phyloP scores from a whole-genome alignment of 164 flowering plant species.

The Liquidambar formosana region DNA sequence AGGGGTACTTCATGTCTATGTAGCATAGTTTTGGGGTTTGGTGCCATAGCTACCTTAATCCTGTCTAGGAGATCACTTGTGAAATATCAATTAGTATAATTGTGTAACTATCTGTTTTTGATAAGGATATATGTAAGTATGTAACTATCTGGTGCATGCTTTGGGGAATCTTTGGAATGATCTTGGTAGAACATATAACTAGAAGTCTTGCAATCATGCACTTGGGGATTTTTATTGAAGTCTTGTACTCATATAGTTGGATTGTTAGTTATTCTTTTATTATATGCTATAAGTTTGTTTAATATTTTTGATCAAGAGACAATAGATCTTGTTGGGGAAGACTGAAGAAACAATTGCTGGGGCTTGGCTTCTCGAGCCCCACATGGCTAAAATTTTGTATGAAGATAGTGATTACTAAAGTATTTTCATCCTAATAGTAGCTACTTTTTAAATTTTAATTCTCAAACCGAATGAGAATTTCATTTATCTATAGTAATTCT shows the following conservation, averaged over 20 bases:
- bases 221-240: too few relatives aligned
- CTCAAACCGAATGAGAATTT: background rate
- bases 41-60: background rate
- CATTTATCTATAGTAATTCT: background rate
- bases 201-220: background rate
- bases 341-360: background rate
- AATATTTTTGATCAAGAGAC: background rate
- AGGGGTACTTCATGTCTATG: background rate
- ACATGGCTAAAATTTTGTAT: background rate
- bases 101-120: too few relatives aligned
- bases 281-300: too few relatives aligned
- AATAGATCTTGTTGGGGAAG: background rate
- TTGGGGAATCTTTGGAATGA: background rate
- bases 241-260: background rate
- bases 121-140: too few relatives aligned
- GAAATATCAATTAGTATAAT: too few relatives aligned
- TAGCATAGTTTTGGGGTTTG: background rate
- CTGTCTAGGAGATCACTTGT: background rate
- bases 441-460: background rate
- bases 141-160: background rate
- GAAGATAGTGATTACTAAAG: background rate
- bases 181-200: background rate
- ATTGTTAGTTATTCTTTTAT: too few relatives aligned
- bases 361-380: background rate
- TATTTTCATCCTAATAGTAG: background rate